Conservation (phyloP, 148 eudicot species). For the Fagopyrum esculentum region DNA sequence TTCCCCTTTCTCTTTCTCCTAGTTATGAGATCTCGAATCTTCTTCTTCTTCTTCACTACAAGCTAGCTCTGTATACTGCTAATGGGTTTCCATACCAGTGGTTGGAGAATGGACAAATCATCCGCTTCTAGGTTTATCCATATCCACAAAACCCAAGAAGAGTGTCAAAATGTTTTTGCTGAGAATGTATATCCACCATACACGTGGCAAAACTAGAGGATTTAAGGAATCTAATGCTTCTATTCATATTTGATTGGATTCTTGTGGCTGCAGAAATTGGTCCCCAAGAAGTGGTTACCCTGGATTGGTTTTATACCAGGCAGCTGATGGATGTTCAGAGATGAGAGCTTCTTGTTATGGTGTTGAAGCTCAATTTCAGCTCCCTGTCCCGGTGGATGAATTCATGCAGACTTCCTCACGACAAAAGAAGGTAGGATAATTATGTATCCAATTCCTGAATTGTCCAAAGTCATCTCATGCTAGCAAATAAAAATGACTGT, state of each 20-base stretch:
- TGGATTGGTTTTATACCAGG: no score
- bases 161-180: neutral
- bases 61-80: neutral
- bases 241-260: neutral
- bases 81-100: slow-evolving; percentile 6
- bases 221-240: neutral
- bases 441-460: no score
- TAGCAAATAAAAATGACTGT: neutral
- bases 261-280: no score
- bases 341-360: no score
- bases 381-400: no score
- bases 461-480: no score
- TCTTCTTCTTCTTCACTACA: neutral
- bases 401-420: no score
- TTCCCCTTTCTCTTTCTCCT: slow-evolving; percentile 7
- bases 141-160: slow-evolving; percentile 26
- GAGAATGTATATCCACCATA: slow-evolving; percentile 11
- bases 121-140: slow-evolving; percentile 16
- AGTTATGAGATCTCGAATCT: neutral
- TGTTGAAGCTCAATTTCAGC: no score
- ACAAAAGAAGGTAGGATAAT: no score
- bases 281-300: no score
- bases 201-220: slow-evolving; percentile 22
- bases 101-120: slow-evolving; percentile 26
- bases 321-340: no score